Conservation (phyloP, 768 basidiomycete species). For the Mycena venus region DNA sequence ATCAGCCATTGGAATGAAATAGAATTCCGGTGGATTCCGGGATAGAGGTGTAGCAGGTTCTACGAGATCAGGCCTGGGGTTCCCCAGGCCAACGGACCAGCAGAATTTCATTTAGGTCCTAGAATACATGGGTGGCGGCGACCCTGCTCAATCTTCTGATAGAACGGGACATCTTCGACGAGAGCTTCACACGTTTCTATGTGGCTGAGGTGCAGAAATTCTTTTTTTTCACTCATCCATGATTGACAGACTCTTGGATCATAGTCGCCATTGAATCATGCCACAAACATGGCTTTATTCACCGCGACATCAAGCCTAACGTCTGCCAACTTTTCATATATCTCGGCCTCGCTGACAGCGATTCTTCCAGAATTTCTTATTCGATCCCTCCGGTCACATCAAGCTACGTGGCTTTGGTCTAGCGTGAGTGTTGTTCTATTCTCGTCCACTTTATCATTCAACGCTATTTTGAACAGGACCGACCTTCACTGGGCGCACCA, state of each 20-base stretch:
- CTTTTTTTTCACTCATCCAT: conserved; percentile 28
- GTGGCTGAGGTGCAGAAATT: conserved; percentile 82
- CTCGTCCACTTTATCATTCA: conserved; percentile 29
- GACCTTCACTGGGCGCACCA: conserved; percentile 97
- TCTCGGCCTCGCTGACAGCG: conserved; percentile 32
- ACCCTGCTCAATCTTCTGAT: conserved; percentile 96
- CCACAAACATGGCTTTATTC: conserved; percentile 96
- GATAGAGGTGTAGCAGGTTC: too few species aligned
- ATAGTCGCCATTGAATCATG: conserved; percentile 93
- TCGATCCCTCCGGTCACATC: conserved; percentile 94
- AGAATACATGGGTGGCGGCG: conserved; percentile 97
- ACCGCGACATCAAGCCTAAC: conserved; percentile 97
- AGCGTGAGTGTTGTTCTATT: conserved; percentile 72
- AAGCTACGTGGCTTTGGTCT: conserved; percentile 96
- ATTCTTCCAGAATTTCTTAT: conserved; percentile 86
- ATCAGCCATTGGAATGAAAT: too few species aligned
- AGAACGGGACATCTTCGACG: conserved; percentile 90
- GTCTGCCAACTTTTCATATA: conserved; percentile 52
- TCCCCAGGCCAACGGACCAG: conserved; percentile 42
- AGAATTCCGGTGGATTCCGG: too few species aligned
- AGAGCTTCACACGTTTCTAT: conserved; percentile 94
- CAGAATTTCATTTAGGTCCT: conserved; percentile 71
- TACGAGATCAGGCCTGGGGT: conserved; percentile 55
- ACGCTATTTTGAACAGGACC: conserved; percentile 63
- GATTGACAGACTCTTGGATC: conserved; percentile 69